Percentiles rank a stretch among this genome's conserved stretches.
phyloP scores from a whole-genome alignment of 2,329 filamentous ascomycete species.

The Gliomastix tumulicola region DNA sequence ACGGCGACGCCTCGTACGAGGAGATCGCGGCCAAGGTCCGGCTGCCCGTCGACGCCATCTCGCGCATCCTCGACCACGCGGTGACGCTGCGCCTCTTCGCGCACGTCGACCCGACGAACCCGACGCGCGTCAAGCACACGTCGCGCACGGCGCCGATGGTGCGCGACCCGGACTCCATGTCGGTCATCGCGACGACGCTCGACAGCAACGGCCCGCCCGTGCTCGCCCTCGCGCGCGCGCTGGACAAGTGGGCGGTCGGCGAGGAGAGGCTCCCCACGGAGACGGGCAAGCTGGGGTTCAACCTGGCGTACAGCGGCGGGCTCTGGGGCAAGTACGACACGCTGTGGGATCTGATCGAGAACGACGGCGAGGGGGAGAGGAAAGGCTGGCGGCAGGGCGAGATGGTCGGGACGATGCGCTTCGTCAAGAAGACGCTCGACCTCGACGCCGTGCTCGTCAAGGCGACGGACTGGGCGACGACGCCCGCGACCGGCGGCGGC shows the following conservation, averaged over 20 bases:
- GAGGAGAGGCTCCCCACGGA: not conserved
- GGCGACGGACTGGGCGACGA: conserved; percentile 6
- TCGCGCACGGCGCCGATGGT: not conserved
- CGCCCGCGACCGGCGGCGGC: not conserved
- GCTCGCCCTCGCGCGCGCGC: not conserved
- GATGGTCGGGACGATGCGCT: conserved; percentile 2
- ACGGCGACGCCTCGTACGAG: conserved; percentile 8
- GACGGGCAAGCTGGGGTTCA: conserved; percentile 6
- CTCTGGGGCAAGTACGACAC: conserved; percentile 3
- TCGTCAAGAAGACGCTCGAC: not conserved
- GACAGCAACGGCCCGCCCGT: conserved; percentile 5
- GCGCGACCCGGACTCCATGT: not conserved
- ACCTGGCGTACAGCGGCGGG: conserved; percentile 6
- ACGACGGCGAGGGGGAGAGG: not conserved
- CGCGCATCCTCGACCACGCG: conserved; percentile 27
- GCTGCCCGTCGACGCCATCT: conserved; percentile 26
- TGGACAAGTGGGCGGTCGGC: conserved; percentile 1
- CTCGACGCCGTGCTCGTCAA: not conserved
- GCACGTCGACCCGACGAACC: not conserved
- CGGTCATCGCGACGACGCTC: not conserved
- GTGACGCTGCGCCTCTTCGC: conserved; percentile 26
- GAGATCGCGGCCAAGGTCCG: conserved; percentile 19
- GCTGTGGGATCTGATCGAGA: not conserved
- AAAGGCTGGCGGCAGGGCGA: not conserved
- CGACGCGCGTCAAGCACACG: not conserved